A percentile compares a stretch with the other conserved stretches of the same genome.
These are phyloP conservation scores for Pyrenochaeta sp. DNA, from an alignment of 2,329 filamentous ascomycete species.

Conservation along the genomic window DNA sequence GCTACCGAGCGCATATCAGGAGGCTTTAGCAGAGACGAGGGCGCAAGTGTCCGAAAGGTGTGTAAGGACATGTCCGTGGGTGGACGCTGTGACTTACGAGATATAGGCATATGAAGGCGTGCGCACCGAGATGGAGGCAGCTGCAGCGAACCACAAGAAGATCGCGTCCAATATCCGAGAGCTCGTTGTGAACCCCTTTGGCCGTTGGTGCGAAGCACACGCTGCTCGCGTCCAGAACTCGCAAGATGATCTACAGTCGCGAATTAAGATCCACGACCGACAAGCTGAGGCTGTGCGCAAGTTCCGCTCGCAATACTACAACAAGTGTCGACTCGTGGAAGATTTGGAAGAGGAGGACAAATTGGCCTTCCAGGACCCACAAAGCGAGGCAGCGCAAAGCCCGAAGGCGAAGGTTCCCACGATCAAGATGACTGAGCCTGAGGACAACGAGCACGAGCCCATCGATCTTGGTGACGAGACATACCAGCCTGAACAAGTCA, in stretches of 20 bases:
- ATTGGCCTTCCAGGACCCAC: constrained; percentile 90
- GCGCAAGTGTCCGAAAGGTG: constrained; percentile 94
- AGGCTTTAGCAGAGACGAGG: constrained; percentile 91
- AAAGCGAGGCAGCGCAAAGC: constrained; percentile 59
- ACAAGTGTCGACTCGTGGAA: constrained; percentile 95
- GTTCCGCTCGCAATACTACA: constrained; percentile 95
- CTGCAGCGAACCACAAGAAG: constrained; percentile 88
- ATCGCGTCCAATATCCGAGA: constrained; percentile 97
- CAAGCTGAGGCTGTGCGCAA: constrained; percentile 93
- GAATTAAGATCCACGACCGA: constrained; percentile 91
- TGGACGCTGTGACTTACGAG: constrained; percentile 25
- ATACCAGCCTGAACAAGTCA: constrained; percentile 85
- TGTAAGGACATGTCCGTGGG: constrained; percentile 21
- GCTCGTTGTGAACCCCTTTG: constrained; percentile 91
- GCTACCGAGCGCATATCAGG: constrained; percentile 81
- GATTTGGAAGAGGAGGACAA: constrained; percentile 99
- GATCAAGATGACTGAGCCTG: constrained; percentile 82
- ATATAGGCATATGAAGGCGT: constrained; percentile 92
- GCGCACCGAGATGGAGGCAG: constrained; percentile 90
- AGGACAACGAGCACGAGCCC: constrained; percentile 76
- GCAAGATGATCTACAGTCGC: constrained; percentile 89
- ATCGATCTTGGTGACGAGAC: constrained; percentile 91
- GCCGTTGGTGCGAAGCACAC: constrained; percentile 95
- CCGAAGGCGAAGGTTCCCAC: constrained; percentile 73
- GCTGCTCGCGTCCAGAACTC: constrained; percentile 90